A percentile compares a stretch with the other conserved stretches of the same genome.
These are phyloP conservation scores for Amaranthus cruentus DNA, from an alignment of 148 eudicot genomes.

Conservation along the genomic window DNA sequence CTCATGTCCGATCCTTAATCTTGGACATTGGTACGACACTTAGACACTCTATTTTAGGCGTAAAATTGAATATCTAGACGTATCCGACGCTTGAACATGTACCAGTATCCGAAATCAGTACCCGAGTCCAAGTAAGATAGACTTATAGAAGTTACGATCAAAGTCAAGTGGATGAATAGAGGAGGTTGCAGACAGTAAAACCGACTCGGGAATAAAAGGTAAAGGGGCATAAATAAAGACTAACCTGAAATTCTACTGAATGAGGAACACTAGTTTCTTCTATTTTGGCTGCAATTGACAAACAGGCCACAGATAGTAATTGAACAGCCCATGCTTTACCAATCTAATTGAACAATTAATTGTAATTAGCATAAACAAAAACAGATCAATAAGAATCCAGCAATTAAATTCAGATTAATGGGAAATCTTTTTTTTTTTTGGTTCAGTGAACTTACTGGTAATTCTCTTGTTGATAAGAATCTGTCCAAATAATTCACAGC, in stretches of 20 bases:
- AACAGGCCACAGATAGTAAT: slow-evolving; percentile 77
- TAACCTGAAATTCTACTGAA: slow-evolving; percentile 64
- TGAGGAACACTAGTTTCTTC: slow-evolving; percentile 59
- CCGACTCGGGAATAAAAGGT: no score
- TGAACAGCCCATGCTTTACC: slow-evolving; percentile 71
- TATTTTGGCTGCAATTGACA: slow-evolving; percentile 77
- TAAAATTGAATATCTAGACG: no score
- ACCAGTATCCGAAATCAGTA: no score
- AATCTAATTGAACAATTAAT: slow-evolving; percentile 26
- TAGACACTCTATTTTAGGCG: no score
- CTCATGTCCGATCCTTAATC: no score
- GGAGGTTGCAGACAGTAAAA: no score
- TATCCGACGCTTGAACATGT: no score
- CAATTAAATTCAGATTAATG: not conserved
- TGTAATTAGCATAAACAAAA: not conserved
- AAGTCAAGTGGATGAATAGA: no score
- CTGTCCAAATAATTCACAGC: slow-evolving; percentile 84
- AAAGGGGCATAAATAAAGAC: slow-evolving; percentile 6
- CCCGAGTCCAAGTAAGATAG: no score
- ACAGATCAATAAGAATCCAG: slow-evolving; percentile 9
- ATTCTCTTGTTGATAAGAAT: slow-evolving; percentile 46
- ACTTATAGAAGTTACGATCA: no score
- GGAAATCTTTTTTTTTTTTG: no score
- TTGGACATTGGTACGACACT: no score
- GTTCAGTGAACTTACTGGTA: slow-evolving; percentile 55